A percentile compares a stretch with the other conserved stretches of the same genome.
These are phyloP conservation scores for Hanseniaspora hatyaiensis DNA, from an alignment of 805 yeast genomes.

Conservation along the genomic window DNA sequence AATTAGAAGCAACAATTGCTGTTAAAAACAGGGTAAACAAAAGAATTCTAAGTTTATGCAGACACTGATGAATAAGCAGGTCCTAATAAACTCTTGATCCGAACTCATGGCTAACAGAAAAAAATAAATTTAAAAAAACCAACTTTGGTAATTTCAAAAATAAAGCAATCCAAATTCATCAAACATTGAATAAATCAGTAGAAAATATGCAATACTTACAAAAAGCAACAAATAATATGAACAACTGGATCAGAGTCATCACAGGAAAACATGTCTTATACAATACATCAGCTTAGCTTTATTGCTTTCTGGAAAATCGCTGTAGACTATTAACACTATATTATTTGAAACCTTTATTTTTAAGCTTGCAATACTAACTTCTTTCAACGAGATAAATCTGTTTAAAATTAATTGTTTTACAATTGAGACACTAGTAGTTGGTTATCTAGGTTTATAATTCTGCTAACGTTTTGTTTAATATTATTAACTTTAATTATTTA, in stretches of 20 bases:
- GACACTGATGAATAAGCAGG: neutral
- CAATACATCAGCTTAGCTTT: constrained; percentile 13
- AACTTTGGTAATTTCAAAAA: neutral
- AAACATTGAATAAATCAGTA: neutral
- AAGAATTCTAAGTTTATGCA: too few relatives aligned
- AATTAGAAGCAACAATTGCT: neutral
- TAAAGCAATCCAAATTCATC: neutral
- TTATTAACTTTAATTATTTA: too few relatives aligned
- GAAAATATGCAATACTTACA: neutral
- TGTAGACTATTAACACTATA: constrained; percentile 13
- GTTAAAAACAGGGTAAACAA: too few relatives aligned
- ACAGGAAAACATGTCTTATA: constrained; percentile 13
- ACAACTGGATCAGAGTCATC: constrained; percentile 14
- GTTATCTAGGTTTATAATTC: too few relatives aligned
- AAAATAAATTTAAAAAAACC: too few relatives aligned
- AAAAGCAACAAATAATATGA: constrained; percentile 8
- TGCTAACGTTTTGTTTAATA: too few relatives aligned
- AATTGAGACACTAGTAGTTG: too few relatives aligned
- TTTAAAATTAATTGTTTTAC: neutral
- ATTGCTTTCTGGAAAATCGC: constrained; percentile 13
- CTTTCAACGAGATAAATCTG: too few relatives aligned
- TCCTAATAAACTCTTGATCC: neutral
- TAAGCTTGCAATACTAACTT: neutral
- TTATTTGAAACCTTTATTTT: neutral
- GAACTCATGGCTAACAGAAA: neutral